Conservation (phyloP, 352 stramenopile species). For the Paralagenidium karlingii region DNA sequence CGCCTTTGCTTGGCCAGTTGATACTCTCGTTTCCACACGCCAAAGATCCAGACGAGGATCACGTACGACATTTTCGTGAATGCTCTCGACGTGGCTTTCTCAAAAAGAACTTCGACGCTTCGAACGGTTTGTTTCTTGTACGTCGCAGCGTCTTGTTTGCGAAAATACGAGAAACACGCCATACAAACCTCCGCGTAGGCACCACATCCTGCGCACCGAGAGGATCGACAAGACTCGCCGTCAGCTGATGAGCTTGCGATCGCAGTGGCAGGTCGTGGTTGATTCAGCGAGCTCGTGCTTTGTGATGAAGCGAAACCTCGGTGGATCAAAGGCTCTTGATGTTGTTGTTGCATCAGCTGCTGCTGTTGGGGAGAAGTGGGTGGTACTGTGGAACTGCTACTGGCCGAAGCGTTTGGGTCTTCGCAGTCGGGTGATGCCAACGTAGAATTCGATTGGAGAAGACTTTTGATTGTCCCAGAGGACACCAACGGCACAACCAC, state of each 20-base stretch:
- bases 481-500: slow-evolving; percentile 12
- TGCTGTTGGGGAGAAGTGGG: background rate
- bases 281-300: no score
- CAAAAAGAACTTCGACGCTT: slow-evolving; percentile 50
- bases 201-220: slow-evolving; percentile 46
- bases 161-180: slow-evolving; percentile 50
- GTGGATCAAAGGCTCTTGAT: slow-evolving; percentile 1
- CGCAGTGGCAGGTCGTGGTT: no score
- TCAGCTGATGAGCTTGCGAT: no score
- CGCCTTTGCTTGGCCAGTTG: slow-evolving; percentile 15
- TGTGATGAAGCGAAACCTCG: background rate
- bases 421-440: slow-evolving; percentile 1
- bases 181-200: slow-evolving; percentile 57
- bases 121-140: slow-evolving; percentile 59
- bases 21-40: slow-evolving; percentile 29
- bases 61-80: slow-evolving; percentile 43
- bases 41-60: slow-evolving; percentile 52
- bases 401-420: background rate
- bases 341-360: slow-evolving; percentile 1
- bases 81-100: slow-evolving; percentile 33
- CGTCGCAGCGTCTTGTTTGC: slow-evolving; percentile 29
- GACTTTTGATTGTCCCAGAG: slow-evolving; percentile 16
- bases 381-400: slow-evolving; percentile 1
- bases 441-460: slow-evolving; percentile 11
- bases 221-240: no score